Conservation (phyloP, 306 rosid genomes). For the Corylus avellana region DNA sequence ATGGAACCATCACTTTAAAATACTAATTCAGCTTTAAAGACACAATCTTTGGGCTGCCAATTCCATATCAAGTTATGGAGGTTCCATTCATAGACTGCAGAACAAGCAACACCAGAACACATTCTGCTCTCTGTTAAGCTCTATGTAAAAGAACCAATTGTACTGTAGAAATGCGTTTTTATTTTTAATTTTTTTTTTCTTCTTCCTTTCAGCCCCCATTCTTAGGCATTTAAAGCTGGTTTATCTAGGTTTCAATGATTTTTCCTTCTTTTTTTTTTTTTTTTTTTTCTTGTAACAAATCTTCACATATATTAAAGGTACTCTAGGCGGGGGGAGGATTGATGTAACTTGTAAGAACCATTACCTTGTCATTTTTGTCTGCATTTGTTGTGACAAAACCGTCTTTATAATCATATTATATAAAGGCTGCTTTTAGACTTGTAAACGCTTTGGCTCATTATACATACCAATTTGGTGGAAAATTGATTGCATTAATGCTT, state of each 20-base stretch:
- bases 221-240: constrained; percentile 38
- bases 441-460: constrained; percentile 21
- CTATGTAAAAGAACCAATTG: constrained; percentile 42
- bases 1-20: constrained; percentile 61
- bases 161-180: constrained; percentile 20
- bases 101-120: constrained; percentile 34
- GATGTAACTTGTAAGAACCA: constrained; percentile 29
- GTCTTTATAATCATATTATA: constrained; percentile 45
- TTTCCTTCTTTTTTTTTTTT: constrained; percentile 30
- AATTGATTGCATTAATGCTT: constrained; percentile 6
- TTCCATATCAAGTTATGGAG: constrained; percentile 22
- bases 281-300: constrained; percentile 48
- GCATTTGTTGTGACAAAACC: constrained; percentile 41
- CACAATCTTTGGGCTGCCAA: constrained; percentile 16
- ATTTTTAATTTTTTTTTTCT: not conserved
- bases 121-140: constrained; percentile 22
- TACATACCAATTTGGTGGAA: constrained; percentile 11
- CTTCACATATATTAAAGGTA: constrained; percentile 36
- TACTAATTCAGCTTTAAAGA: constrained; percentile 23
- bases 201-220: constrained; percentile 20
- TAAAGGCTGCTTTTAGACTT: constrained; percentile 41
- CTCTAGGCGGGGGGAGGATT: constrained; percentile 55
- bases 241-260: constrained; percentile 28
- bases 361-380: constrained; percentile 39
- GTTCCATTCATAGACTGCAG: constrained; percentile 28